phyloP scores from a whole-genome alignment of 192 early-diverging fungal genomes.

The Gigaspora rosea region DNA sequence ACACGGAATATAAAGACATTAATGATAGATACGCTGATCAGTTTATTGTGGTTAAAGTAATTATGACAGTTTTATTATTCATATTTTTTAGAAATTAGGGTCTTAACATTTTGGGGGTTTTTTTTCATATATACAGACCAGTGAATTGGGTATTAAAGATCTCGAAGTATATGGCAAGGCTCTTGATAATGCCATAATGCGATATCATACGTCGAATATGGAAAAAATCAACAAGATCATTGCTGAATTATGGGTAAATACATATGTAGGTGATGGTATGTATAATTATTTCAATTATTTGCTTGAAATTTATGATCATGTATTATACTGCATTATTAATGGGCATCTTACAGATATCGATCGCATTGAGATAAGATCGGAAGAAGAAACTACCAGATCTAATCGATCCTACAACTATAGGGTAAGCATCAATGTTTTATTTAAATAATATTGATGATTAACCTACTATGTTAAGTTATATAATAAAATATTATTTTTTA shows the following conservation, averaged over 20 bases:
- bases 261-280: conserved; percentile 73
- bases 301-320: no score
- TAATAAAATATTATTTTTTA: no score
- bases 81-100: no score
- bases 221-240: conserved; percentile 97
- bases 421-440: no score
- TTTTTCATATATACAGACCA: conserved; percentile 41
- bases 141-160: conserved; percentile 78
- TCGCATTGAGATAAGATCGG: conserved; percentile 91
- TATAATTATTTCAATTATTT: no score
- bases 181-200: conserved; percentile 85
- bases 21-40: conserved; percentile 68
- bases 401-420: conserved; percentile 88
- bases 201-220: conserved; percentile 93
- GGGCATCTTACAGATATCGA: conserved; percentile 77
- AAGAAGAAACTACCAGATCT: conserved; percentile 69
- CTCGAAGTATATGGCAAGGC: conserved; percentile 85
- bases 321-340: no score
- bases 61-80: no score
- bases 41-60: conserved; percentile 58
- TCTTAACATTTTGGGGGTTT: no score
- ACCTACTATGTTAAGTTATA: no score
- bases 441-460: no score
- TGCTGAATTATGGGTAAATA: conserved; percentile 93
- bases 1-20: conserved; percentile 75